These are phyloP conservation scores for Xylaria sp. DNA, from an alignment of 2,329 filamentous ascomycete species.

Conservation along the genomic window DNA sequence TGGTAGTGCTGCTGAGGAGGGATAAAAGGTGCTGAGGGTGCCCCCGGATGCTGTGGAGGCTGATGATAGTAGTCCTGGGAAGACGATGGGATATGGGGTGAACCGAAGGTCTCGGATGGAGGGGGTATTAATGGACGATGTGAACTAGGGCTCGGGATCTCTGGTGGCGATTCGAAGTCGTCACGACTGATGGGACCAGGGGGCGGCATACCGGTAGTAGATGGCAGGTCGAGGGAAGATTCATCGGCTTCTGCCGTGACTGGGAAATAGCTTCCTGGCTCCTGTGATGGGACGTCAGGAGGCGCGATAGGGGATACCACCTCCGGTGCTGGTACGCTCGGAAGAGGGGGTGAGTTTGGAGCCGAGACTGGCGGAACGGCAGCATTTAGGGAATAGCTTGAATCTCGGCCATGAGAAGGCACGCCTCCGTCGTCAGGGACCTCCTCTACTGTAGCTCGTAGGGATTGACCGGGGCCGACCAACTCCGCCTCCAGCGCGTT, in stretches of 20 bases:
- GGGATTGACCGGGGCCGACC: constrained; percentile 37
- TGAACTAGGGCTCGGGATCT: constrained; percentile 25
- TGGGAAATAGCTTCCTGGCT: constrained; percentile 30
- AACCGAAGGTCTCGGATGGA: constrained; percentile 31
- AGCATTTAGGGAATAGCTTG: constrained; percentile 27
- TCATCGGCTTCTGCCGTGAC: constrained; percentile 18
- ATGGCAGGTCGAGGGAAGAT: constrained; percentile 28
- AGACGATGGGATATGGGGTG: constrained; percentile 26
- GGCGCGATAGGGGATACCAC: constrained; percentile 33
- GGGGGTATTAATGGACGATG: constrained; percentile 25
- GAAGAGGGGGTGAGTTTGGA: constrained; percentile 32
- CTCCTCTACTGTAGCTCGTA: constrained; percentile 49
- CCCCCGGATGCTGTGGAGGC: constrained; percentile 28
- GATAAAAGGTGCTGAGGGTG: constrained; percentile 24
- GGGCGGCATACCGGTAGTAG: constrained; percentile 29
- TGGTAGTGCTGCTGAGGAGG: constrained; percentile 21
- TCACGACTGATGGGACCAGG: constrained; percentile 23
- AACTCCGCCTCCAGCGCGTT: constrained; percentile 60
- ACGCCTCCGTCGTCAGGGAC: constrained; percentile 41
- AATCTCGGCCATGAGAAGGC: constrained; percentile 15
- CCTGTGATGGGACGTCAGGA: constrained; percentile 24
- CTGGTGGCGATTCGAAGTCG: constrained; percentile 22
- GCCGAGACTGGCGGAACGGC: constrained; percentile 36
- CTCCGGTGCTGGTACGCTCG: constrained; percentile 27
- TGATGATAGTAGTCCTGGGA: constrained; percentile 35